These are phyloP conservation scores for Fallopia convolvulus DNA, from an alignment of 148 eudicot species.

Conservation along the genomic window DNA sequence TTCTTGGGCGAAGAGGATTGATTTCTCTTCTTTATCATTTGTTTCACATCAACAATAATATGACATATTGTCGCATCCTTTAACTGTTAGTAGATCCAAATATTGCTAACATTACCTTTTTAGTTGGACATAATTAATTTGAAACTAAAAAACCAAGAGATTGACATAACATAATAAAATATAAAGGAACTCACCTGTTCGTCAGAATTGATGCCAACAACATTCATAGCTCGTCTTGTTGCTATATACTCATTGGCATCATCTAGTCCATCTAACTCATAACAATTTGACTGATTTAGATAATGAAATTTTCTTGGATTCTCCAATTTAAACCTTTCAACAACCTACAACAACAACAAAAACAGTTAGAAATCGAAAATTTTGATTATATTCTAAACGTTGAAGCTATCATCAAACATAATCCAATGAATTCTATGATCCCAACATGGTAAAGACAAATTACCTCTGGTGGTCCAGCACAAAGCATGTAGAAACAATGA, in stretches of 20 bases:
- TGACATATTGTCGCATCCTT: background rate
- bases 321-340: constrained; percentile 64
- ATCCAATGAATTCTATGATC: background rate
- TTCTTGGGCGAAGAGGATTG: background rate
- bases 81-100: background rate
- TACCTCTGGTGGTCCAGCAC: constrained; percentile 68
- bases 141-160: background rate
- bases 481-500: constrained; percentile 74
- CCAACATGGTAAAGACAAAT: background rate
- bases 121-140: background rate
- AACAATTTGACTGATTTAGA: constrained; percentile 85
- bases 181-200: constrained; percentile 45
- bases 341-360: constrained; percentile 32
- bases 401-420: background rate
- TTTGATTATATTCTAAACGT: too few relatives aligned
- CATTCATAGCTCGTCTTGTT: constrained; percentile 83
- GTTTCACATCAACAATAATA: background rate
- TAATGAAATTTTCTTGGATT: constrained; percentile 76
- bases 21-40: background rate
- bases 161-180: background rate
- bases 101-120: background rate
- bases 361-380: background rate
- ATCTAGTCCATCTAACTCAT: constrained; percentile 58
- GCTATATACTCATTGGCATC: constrained; percentile 73
- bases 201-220: constrained; percentile 75